Evolutionary conservation across 2,329 filamentous ascomycete genomes (phyloP).

Genomic region (Thermothelomyces thermophilus): DNA sequence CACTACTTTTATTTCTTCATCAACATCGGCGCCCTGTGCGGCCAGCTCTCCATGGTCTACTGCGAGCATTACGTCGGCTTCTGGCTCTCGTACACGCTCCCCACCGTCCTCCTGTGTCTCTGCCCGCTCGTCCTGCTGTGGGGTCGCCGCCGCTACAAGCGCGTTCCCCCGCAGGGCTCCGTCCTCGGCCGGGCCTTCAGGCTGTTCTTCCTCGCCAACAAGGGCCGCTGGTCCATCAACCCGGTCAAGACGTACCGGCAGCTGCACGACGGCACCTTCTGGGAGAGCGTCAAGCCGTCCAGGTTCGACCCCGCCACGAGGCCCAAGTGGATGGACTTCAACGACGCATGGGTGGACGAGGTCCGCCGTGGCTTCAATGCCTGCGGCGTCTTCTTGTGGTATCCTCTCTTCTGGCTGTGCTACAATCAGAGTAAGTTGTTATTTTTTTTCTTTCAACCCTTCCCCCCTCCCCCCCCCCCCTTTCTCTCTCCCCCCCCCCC

Average conservation of each 20-base stretch:
- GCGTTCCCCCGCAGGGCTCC: slow-evolving; percentile 56
- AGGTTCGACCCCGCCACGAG: slow-evolving; percentile 42
- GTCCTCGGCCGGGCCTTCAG: slow-evolving; percentile 59
- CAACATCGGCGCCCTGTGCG: slow-evolving; percentile 60
- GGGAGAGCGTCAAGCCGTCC: slow-evolving; percentile 64
- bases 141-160: slow-evolving; percentile 52
- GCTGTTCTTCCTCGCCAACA: slow-evolving; percentile 56
- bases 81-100: slow-evolving; percentile 63
- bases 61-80: slow-evolving; percentile 70
- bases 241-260: slow-evolving; percentile 53
- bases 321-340: slow-evolving; percentile 64
- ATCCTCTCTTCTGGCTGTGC: slow-evolving; percentile 54
- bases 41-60: slow-evolving; percentile 62
- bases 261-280: slow-evolving; percentile 52
- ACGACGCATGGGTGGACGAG: slow-evolving; percentile 71
- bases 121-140: slow-evolving; percentile 58
- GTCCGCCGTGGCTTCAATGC: slow-evolving; percentile 60
- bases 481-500: no score
- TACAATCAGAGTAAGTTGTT: slow-evolving; percentile 37
- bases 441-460: no score
- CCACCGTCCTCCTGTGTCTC: slow-evolving; percentile 56
- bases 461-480: not conserved
- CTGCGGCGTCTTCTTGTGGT: slow-evolving; percentile 64
- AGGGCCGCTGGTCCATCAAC: slow-evolving; percentile 63
- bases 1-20: slow-evolving; percentile 67